Percentiles rank a stretch among this genome's conserved stretches.
phyloP scores from a whole-genome alignment of 306 rosid genomes.

The Sesbania bispinosa region DNA sequence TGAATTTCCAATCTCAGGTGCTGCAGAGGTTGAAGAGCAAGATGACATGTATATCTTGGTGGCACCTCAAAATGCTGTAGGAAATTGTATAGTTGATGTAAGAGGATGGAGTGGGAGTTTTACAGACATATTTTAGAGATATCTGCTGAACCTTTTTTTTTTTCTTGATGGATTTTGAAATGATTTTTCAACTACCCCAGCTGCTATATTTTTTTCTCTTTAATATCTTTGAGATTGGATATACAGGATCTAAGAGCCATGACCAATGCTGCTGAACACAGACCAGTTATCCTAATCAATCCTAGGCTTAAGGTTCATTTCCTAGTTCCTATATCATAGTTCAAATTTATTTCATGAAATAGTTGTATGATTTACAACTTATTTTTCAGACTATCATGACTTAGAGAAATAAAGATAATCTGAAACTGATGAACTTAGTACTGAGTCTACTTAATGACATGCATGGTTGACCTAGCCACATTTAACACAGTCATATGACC shows the following conservation, averaged over 20 bases:
- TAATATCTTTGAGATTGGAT: constrained; percentile 30
- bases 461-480: constrained; percentile 8
- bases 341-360: constrained; percentile 22
- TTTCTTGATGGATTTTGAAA: neutral
- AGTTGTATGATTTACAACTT: neutral
- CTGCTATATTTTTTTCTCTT: constrained; percentile 1
- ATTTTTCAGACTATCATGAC: neutral
- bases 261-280: constrained; percentile 84
- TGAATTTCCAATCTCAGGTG: constrained; percentile 59
- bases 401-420: neutral
- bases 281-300: constrained; percentile 84
- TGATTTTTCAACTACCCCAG: neutral
- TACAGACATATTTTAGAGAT: constrained; percentile 7
- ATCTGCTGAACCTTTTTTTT: neutral
- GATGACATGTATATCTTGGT: constrained; percentile 90
- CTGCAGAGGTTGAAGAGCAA: constrained; percentile 77
- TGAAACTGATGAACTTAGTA: neutral
- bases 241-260: constrained; percentile 82
- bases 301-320: constrained; percentile 76
- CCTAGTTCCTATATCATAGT: constrained; percentile 19
- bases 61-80: constrained; percentile 98
- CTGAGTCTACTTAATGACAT: neutral
- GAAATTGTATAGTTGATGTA: constrained; percentile 94
- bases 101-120: constrained; percentile 30
- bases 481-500: neutral